Conservation (phyloP, 345 rosid species). For the Linum trigynum region DNA sequence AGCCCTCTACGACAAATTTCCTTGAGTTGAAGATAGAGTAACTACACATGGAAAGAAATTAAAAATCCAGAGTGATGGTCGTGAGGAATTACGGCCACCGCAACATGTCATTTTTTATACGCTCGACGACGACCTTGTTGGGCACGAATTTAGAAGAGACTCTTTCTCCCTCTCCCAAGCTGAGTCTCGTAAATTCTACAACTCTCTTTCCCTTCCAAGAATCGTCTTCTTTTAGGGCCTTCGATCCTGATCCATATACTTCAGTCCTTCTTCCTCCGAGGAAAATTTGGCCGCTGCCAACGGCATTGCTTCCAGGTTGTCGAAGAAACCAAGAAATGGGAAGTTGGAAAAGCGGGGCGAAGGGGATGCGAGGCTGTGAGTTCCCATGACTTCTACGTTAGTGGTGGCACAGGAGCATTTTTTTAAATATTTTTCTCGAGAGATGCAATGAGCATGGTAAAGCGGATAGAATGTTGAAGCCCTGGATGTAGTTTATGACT, state of each 20-base stretch:
- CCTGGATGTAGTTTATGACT: too few species aligned
- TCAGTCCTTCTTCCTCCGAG: constrained; percentile 13
- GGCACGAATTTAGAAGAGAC: constrained; percentile 21
- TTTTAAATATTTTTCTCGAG: too few species aligned
- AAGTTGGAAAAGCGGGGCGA: constrained; percentile 11
- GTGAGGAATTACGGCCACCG: constrained; percentile 95
- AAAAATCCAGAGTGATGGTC: constrained; percentile 37
- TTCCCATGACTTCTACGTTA: constrained; percentile 52
- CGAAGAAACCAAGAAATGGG: constrained; percentile 47
- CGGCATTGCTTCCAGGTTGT: constrained; percentile 31
- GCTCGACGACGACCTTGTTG: constrained; percentile 27
- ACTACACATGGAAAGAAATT: neutral
- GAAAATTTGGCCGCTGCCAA: constrained; percentile 12
- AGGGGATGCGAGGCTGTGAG: constrained; percentile 17
- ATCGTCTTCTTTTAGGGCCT: constrained; percentile 48
- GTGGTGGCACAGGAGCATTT: constrained; percentile 98
- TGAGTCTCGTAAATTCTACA: constrained; percentile 37
- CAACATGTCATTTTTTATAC: constrained; percentile 38
- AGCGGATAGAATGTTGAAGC: too few species aligned
- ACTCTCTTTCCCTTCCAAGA: constrained; percentile 55
- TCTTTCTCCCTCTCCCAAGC: constrained; percentile 43
- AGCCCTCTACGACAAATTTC: too few species aligned
- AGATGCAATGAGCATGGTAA: too few species aligned
- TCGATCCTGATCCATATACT: constrained; percentile 15
- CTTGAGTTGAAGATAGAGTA: too few species aligned